These are phyloP conservation scores for Rhynchospora breviuscula DNA, from an alignment of 176 grass and related monocot species.

Conservation along the genomic window DNA sequence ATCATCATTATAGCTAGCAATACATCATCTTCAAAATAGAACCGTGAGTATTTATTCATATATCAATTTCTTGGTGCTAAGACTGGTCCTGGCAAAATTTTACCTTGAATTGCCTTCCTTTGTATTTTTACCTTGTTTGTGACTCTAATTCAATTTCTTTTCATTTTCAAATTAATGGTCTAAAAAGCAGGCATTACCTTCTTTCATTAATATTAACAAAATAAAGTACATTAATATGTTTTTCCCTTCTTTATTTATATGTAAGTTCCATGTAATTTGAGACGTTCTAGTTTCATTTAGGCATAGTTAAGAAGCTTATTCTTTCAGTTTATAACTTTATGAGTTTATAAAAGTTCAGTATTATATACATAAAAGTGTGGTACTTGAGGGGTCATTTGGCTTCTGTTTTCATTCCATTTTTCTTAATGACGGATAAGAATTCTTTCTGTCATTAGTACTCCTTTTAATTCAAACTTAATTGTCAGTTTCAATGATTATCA, in stretches of 20 bases:
- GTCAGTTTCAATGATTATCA: not conserved
- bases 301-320: too few relatives aligned
- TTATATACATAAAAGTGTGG: not conserved
- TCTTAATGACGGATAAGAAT: not conserved
- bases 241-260: not conserved
- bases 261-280: not conserved
- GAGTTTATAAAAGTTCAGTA: not conserved
- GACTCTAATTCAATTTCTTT: not conserved
- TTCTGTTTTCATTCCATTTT: not conserved
- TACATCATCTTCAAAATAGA: not conserved
- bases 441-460: not conserved
- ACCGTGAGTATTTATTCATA: not conserved
- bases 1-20: not conserved
- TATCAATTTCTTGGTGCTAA: not conserved
- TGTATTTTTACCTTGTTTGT: not conserved
- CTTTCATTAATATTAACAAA: not conserved
- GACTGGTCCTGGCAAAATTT: not conserved
- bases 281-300: not conserved
- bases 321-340: not conserved
- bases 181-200: not conserved
- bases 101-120: not conserved
- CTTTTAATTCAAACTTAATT: not conserved
- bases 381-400: not conserved
- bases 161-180: not conserved
- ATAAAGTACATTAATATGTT: not conserved